Evolutionary conservation across 73 alveolate genomes (phyloP), one percentile per base, ranked within the genome.

Genomic region (Paraurostyla sp.): DNA sequence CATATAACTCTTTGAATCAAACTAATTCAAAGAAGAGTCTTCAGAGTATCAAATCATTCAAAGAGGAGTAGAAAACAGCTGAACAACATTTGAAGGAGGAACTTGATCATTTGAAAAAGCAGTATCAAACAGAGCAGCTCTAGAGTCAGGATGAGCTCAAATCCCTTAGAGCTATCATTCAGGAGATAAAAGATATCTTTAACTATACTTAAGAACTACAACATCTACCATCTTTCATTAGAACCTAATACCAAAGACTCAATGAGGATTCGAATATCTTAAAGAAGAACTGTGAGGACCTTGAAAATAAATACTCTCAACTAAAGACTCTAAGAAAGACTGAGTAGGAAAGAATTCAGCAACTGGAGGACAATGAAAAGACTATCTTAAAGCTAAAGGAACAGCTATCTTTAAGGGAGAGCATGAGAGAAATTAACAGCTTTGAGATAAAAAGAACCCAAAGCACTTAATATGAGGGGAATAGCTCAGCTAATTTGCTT

Each of bases 1-100:
- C 18, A 46, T 13, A 15, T 46, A n/a, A 48, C 7, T 73, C 69
- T 15, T 36, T 45, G 4, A 45, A 11, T 71, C 25, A 32, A 0
- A 73, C 29, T 73, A 73, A 73, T 20, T 73, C 87, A 3, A 48
- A 73, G 38, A 50, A 73, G 27, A 30, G 65, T 18, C 27, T 48
- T 13, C 42, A 43, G 9, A 73, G 71, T 35, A 45, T 50, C 7
- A 50, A 73, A 27, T 25, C 87, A 11, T 48, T n/a, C 36, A 48
- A n/a, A 45, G 46, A 45, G 30, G 87, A 73, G 9, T 68, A 73
- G 46, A 71, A 50, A 30, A 43, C 32, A 9, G 29, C 63, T 16
- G 35, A 16, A 7, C 30, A 43, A 38, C 41, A 43, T 20, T 6
- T 43, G 9, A 73, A 35, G 46, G 56, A 73, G 49, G 71, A 73